Evolutionary conservation across 257 asterid species (phyloP).

Genomic region (Capsicum chinense): DNA sequence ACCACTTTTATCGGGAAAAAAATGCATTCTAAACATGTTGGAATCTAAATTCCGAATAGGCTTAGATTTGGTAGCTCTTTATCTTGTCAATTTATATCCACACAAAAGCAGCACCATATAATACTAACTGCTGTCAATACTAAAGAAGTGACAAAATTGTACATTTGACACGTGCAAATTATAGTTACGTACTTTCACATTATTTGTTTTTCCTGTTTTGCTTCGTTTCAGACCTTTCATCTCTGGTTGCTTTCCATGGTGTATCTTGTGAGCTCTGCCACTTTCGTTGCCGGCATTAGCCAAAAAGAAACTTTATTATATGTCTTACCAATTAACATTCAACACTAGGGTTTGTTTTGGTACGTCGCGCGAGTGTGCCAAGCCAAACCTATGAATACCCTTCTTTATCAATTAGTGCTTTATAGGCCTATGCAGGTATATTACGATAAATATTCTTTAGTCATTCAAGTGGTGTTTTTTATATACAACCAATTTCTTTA

Average conservation of each 20-base stretch:
- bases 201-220: neutral
- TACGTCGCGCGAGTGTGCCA: no score
- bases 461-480: no score
- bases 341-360: no score
- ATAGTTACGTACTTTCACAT: neutral
- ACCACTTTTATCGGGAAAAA: no score
- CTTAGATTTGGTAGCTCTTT: neutral
- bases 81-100: neutral
- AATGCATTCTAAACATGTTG: neutral
- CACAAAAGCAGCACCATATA: neutral
- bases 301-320: neutral
- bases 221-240: neutral
- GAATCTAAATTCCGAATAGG: neutral
- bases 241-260: neutral
- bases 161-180: slow-evolving; percentile 8
- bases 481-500: no score
- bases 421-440: no score
- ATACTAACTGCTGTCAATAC: no score
- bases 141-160: neutral
- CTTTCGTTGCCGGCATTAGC: neutral
- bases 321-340: neutral
- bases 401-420: no score
- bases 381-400: no score
- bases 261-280: neutral
- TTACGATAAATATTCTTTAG: no score